A percentile compares a stretch with the other conserved stretches of the same genome.
phyloP scores from a whole-genome alignment of 1,284 basidiomycete species.

The Malassezia globosa region DNA sequence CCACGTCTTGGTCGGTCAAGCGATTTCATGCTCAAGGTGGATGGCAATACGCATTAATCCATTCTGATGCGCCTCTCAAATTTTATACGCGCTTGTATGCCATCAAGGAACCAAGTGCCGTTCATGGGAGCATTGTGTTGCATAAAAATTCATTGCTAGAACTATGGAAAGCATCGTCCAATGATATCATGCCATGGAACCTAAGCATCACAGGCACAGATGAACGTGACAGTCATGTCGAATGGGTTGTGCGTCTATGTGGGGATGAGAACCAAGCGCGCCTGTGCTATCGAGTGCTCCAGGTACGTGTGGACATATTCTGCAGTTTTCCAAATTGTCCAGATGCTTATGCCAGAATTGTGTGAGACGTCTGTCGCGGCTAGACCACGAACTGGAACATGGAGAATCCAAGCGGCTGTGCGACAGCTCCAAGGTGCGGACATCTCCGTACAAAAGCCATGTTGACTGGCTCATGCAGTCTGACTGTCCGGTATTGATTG shows the following conservation, averaged over 20 bases:
- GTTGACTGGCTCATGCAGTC: slow-evolving; percentile 2
- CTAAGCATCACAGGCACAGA: slow-evolving; percentile 1
- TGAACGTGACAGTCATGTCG: not conserved
- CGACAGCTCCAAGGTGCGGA: not conserved
- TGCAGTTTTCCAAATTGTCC: too few species aligned
- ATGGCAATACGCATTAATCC: slow-evolving; percentile 9
- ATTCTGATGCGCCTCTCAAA: not conserved
- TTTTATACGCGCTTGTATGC: slow-evolving; percentile 3
- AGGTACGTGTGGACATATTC: not conserved
- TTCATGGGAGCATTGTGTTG: not conserved
- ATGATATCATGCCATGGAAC: not conserved
- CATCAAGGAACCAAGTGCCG: not conserved
- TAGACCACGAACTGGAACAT: not conserved
- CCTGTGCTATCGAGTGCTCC: not conserved
- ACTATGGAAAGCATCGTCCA: not conserved
- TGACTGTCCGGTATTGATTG: not conserved
- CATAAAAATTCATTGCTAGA: not conserved
- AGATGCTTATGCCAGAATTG: too few species aligned
- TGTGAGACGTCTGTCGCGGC: slow-evolving; percentile 5
- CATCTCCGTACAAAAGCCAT: slow-evolving; percentile 2
- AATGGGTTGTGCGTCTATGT: slow-evolving; percentile 8
- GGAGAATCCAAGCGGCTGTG: not conserved
- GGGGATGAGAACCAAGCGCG: not conserved
- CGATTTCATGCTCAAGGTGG: not conserved
- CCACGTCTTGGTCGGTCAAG: not conserved